Evolutionary conservation across 2,329 filamentous ascomycete genomes (phyloP).

Genomic region (Hysterium pulicare): DNA sequence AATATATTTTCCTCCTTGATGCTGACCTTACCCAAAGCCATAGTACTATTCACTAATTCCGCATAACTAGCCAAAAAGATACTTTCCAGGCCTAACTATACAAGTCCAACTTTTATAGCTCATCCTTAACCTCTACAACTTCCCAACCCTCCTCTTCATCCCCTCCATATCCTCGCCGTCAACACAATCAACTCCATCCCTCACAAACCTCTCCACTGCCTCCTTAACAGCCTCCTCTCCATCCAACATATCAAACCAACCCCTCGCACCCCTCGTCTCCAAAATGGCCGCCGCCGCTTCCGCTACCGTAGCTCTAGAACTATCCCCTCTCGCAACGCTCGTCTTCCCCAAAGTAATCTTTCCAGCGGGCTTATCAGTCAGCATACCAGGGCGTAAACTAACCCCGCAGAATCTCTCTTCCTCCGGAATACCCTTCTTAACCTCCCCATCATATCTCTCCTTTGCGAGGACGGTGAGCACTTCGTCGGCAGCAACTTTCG

Average conservation of each 20-base stretch:
- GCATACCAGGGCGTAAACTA: constrained; percentile 48
- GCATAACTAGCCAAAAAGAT: no score
- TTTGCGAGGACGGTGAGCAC: constrained; percentile 47
- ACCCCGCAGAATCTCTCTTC: constrained; percentile 48
- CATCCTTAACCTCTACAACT: no score
- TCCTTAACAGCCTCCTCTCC: constrained; percentile 46
- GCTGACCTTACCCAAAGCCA: no score
- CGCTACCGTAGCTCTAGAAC: constrained; percentile 51
- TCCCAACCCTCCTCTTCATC: constrained; percentile 32
- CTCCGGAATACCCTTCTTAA: constrained; percentile 21
- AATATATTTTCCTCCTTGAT: no score
- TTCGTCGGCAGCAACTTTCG: constrained; percentile 56
- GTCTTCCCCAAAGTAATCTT: constrained; percentile 50
- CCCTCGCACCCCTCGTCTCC: constrained; percentile 46
- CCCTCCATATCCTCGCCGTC: constrained; percentile 51
- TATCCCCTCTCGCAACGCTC: constrained; percentile 36
- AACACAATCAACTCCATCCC: constrained; percentile 45
- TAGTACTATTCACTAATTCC: no score
- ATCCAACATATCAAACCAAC: constrained; percentile 54
- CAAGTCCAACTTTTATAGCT: no score
- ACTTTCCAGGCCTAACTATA: no score
- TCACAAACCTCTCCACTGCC: constrained; percentile 46
- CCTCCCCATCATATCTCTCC: constrained; percentile 26
- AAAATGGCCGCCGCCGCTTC: constrained; percentile 49
- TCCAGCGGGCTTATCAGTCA: constrained; percentile 49